Evolutionary conservation across 768 basidiomycete genomes (phyloP).

Genomic region (Lactifluus pinguis): DNA sequence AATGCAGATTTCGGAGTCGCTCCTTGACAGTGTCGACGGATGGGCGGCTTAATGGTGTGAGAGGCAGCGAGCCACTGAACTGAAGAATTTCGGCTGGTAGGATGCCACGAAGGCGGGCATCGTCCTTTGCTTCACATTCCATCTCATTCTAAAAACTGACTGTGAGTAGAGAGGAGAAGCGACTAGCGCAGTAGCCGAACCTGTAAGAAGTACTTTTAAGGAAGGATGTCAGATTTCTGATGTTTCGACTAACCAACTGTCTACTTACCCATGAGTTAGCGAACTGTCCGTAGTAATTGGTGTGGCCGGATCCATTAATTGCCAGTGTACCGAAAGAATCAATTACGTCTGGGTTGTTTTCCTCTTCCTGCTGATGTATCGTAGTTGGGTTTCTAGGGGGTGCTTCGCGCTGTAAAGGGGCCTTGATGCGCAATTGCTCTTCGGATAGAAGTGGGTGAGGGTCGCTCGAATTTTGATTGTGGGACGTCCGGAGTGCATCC

Average conservation of each 20-base stretch:
- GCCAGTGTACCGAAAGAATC: constrained; percentile 77
- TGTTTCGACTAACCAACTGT: not conserved
- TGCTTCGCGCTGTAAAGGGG: constrained; percentile 60
- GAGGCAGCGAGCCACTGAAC: constrained; percentile 58
- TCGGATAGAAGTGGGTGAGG: constrained; percentile 61
- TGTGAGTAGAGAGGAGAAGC: constrained; percentile 11
- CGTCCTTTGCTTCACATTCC: constrained; percentile 46
- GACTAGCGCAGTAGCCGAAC: constrained; percentile 30
- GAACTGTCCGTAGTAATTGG: constrained; percentile 68
- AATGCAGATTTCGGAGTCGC: constrained; percentile 48
- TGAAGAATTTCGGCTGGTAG: constrained; percentile 55
- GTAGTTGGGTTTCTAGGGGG: constrained; percentile 23
- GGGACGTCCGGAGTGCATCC: constrained; percentile 54
- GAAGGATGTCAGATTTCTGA: constrained; percentile 14
- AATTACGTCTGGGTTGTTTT: constrained; percentile 63
- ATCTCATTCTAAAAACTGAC: constrained; percentile 47
- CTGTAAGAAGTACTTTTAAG: constrained; percentile 60
- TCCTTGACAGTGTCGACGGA: constrained; percentile 33
- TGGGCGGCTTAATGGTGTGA: constrained; percentile 35
- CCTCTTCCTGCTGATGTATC: constrained; percentile 39
- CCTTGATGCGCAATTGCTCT: constrained; percentile 66
- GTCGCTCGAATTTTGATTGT: constrained; percentile 48
- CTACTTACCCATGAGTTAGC: constrained; percentile 66
- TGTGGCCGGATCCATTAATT: constrained; percentile 59
- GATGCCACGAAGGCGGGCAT: constrained; percentile 43